Conservation (phyloP, 192 early-diverging fungal genomes). For the Gaertneriomyces sp. region DNA sequence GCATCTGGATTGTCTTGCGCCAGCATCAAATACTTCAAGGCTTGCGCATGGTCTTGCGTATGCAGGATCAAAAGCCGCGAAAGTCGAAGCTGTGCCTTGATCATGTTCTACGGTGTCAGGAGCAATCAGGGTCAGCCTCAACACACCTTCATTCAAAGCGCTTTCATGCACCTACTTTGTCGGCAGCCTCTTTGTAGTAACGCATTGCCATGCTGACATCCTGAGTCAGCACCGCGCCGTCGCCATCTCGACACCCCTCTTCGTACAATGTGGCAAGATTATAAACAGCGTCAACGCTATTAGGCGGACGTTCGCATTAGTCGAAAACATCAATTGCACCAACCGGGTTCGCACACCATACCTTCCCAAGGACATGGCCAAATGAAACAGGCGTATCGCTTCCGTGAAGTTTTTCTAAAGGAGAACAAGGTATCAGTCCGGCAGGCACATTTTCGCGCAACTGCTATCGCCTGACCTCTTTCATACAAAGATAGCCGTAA, state of each 20-base stretch:
- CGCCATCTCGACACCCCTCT: constrained; percentile 38
- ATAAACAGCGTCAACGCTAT: constrained; percentile 45
- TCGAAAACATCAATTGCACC: background rate
- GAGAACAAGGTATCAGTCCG: background rate
- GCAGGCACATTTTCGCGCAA: background rate
- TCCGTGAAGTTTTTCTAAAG: constrained; percentile 31
- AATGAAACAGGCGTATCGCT: constrained; percentile 42
- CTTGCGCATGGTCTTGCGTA: constrained; percentile 22
- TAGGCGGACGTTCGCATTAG: background rate
- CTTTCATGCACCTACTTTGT: constrained; percentile 29
- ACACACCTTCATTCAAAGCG: no score
- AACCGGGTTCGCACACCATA: background rate
- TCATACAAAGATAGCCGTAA: constrained; percentile 41
- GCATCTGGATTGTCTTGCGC: constrained; percentile 42
- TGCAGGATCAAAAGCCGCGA: constrained; percentile 21
- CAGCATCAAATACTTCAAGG: constrained; percentile 22
- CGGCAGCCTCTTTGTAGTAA: constrained; percentile 44
- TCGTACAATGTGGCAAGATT: constrained; percentile 53
- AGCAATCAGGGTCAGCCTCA: background rate
- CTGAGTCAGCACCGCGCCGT: constrained; percentile 33
- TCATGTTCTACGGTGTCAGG: constrained; percentile 27
- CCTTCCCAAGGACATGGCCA: constrained; percentile 45
- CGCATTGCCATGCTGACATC: constrained; percentile 44
- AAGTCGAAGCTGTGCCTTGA: constrained; percentile 42
- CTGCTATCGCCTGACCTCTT: constrained; percentile 31